Conservation (phyloP, 2,329 filamentous ascomycete species). For the Botrytis medusae region DNA sequence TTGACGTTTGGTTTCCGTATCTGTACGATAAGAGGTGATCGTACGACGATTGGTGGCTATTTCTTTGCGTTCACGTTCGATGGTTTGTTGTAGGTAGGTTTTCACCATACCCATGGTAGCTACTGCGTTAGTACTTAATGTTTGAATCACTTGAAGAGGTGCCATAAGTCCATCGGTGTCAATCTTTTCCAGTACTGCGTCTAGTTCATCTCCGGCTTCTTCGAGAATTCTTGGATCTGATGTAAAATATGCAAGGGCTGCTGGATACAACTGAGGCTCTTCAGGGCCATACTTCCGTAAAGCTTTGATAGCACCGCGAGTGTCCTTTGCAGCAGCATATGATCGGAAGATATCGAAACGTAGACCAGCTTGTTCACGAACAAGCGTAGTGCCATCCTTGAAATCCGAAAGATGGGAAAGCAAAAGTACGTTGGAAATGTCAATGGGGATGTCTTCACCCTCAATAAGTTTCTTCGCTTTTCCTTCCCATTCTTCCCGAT, state of each 20-base stretch:
- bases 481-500: conserved; percentile 79
- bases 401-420: conserved; percentile 92
- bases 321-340: conserved; percentile 90
- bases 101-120: conserved; percentile 98
- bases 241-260: conserved; percentile 89
- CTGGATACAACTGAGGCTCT: conserved; percentile 88
- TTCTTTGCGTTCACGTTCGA: conserved; percentile 82
- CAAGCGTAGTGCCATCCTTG: conserved; percentile 83
- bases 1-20: conserved; percentile 75
- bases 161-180: conserved; percentile 91
- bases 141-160: conserved; percentile 93
- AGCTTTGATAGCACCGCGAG: conserved; percentile 83
- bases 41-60: conserved; percentile 77
- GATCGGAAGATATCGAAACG: conserved; percentile 96
- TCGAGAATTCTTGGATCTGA: conserved; percentile 78
- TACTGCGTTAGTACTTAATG: conserved; percentile 73
- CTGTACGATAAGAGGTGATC: conserved; percentile 78
- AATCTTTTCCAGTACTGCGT: conserved; percentile 78
- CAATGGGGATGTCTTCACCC: conserved; percentile 77
- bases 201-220: conserved; percentile 84
- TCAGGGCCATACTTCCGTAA: conserved; percentile 87
- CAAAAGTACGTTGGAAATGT: conserved; percentile 90
- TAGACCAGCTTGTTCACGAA: conserved; percentile 89
- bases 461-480: conserved; percentile 91
- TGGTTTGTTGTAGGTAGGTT: conserved; percentile 83